Base-by-base conservation (phyloP, 2,329 filamentous ascomycete species). In the Stagonosporopsis cucurbitacearum region DNA sequence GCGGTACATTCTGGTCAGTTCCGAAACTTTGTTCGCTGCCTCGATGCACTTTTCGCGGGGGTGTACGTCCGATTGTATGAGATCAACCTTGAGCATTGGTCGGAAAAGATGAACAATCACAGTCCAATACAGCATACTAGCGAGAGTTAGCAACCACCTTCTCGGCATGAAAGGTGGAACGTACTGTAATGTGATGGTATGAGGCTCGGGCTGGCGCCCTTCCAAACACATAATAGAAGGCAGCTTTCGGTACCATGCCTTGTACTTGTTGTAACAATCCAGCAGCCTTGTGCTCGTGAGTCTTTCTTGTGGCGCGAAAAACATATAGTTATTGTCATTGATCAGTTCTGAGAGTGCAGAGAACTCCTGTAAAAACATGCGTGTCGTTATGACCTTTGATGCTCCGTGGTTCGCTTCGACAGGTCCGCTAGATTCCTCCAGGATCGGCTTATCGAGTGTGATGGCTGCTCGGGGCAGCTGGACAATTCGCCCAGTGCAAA, bases 161-260 rank as follows among this genome's bases (percentile, higher is more conserved):
- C 25, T 19, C 5, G n/a, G 22, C 35, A 9, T 6, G 2, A 30
- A 22, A 9, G 8, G 32, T 43, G 20, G 9, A n/a, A 81, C 89
- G 80, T 79, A 91, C 89, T 92, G 89, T 33, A 89, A 83, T 58
- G 90, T 88, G 19, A 92, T 76, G 32, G 91, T 88, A 41, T 90
- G 86, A 11, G 89, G 88, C 3, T 88, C 88, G 48, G 89, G 89
- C 17, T 49, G 50, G 23, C 52, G 57, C 19, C 57, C 56, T 4
- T 69, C 61, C 2, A 91, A 73, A 20, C 83, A 80, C 45, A 92
- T 77, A 2, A 85, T 82, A 55, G 85, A 81, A 0, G 89, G 89
- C 56, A 92, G 83, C 23, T 78, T 79, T 54, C 85, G 84, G 69
- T 91, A 91, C 89, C 89, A 92, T 48, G 85, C 82, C 15, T 90